phyloP scores from a whole-genome alignment of 805 yeast genomes.

The Candida wancherniae region DNA sequence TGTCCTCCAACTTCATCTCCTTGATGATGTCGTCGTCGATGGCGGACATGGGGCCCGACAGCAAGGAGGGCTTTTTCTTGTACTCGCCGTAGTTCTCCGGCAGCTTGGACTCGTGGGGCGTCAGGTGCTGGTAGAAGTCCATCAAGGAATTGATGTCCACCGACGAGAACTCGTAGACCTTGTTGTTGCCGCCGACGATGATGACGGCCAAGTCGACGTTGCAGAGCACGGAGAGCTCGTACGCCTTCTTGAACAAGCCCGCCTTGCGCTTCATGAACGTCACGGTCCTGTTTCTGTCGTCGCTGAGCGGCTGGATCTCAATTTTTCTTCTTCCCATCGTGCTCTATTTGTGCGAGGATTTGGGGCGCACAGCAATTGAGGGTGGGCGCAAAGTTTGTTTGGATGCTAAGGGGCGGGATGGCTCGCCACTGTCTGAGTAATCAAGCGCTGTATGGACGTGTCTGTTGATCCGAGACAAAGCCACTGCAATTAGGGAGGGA shows the following conservation, averaged over 20 bases:
- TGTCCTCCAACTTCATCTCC: constrained; percentile 17
- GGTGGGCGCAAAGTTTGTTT: too few species aligned
- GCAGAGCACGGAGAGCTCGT: constrained; percentile 82
- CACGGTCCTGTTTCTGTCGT: constrained; percentile 79
- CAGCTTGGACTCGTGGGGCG: constrained; percentile 54
- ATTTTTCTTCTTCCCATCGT: constrained; percentile 95
- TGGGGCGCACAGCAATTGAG: too few species aligned
- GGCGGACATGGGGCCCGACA: constrained; percentile 12
- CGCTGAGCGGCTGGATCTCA: constrained; percentile 83
- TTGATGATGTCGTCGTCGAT: constrained; percentile 16
- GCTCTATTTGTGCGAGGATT: too few species aligned
- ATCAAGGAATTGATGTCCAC: constrained; percentile 45
- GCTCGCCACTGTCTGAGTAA: too few species aligned
- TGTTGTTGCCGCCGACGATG: constrained; percentile 76
- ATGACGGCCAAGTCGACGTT: constrained; percentile 91
- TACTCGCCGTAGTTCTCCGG: constrained; percentile 68
- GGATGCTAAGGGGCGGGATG: too few species aligned
- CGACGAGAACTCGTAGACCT: constrained; percentile 79
- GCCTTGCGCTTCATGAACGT: constrained; percentile 94
- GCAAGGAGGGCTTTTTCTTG: constrained; percentile 32
- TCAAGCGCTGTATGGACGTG: too few species aligned
- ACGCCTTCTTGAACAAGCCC: constrained; percentile 85
- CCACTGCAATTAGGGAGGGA: too few species aligned
- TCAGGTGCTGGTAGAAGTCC: constrained; percentile 19
- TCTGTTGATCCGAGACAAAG: too few species aligned